These are phyloP conservation scores for Calonectria crousiana DNA, from an alignment of 2,329 filamentous ascomycete genomes.

Conservation along the genomic window DNA sequence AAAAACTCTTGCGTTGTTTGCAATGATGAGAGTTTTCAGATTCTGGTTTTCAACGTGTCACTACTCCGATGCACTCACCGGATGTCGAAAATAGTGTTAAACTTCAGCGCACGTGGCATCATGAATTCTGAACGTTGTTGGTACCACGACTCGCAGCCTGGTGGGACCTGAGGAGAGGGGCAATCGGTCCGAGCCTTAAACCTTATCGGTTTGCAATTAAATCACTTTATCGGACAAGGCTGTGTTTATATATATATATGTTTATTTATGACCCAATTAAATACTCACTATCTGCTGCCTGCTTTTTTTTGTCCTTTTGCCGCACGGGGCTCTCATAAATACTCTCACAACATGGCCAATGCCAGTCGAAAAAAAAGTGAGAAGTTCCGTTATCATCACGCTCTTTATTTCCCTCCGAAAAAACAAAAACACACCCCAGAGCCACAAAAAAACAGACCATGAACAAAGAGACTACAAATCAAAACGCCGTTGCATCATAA, in stretches of 20 bases:
- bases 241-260: background rate
- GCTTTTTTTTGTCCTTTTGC: slow-evolving; percentile 14
- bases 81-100: background rate
- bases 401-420: slow-evolving; percentile 5
- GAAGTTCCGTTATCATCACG: slow-evolving; percentile 2
- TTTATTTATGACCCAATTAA: slow-evolving; percentile 4
- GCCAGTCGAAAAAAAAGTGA: background rate
- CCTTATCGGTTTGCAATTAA: background rate
- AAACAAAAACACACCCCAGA: background rate
- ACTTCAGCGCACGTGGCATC: background rate
- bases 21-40: background rate
- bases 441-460: background rate
- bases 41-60: background rate
- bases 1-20: background rate
- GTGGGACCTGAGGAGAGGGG: background rate
- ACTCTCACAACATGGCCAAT: slow-evolving; percentile 2
- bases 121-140: background rate
- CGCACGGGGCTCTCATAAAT: slow-evolving; percentile 7
- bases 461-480: background rate
- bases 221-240: background rate
- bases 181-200: slow-evolving; percentile 1
- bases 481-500: slow-evolving; percentile 3
- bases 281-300: slow-evolving; percentile 1
- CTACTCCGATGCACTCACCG: background rate
- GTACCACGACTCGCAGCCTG: background rate